Evolutionary conservation across 1,284 basidiomycete species (phyloP).

Genomic region (Marasmius fiardii): DNA sequence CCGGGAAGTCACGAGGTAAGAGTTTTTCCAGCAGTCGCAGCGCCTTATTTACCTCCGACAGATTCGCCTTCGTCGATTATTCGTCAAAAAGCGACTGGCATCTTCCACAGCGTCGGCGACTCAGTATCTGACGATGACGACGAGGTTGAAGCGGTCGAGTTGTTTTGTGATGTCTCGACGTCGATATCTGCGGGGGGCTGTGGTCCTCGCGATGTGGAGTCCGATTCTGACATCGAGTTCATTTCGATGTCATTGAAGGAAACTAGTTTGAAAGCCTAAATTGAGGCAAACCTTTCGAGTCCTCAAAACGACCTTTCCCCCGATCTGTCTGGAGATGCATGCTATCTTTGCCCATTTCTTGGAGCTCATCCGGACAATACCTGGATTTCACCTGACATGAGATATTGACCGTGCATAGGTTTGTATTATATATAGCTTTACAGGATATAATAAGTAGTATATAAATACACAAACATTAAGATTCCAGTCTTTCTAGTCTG

Average conservation of each 20-base stretch:
- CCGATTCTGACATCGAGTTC: conserved; percentile 24
- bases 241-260: conserved; percentile 23
- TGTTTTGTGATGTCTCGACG: conserved; percentile 8
- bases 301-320: not conserved
- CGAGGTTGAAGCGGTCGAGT: conserved; percentile 11
- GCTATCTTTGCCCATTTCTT: no score
- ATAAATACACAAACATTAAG: not conserved
- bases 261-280: conserved; percentile 11
- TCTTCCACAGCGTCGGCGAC: not conserved
- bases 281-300: not conserved
- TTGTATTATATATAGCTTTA: not conserved
- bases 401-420: not conserved
- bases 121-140: conserved; percentile 7
- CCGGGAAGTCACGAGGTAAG: conserved; percentile 44
- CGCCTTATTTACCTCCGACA: conserved; percentile 14
- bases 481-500: conserved; percentile 26
- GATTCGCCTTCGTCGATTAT: conserved; percentile 31
- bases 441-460: not conserved
- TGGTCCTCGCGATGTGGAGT: conserved; percentile 15
- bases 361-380: no score
- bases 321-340: no score
- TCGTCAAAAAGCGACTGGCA: not conserved
- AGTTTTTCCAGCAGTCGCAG: not conserved
- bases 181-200: conserved; percentile 16
- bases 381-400: no score